These are phyloP conservation scores for Coffea eugenioides DNA, from an alignment of 257 asterid species.

Conservation along the genomic window DNA sequence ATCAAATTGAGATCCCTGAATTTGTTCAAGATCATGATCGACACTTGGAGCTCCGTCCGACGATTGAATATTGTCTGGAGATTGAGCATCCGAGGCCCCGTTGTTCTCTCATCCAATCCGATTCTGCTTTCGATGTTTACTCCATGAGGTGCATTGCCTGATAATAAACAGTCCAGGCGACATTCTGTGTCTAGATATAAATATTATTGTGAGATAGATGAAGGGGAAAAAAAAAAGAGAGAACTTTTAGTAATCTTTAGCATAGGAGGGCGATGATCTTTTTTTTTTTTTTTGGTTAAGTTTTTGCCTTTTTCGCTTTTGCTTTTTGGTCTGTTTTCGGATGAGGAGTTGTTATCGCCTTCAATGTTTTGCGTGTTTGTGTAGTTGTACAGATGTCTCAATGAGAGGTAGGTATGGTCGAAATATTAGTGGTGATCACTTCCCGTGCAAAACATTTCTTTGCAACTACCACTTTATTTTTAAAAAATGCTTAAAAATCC, in stretches of 20 bases:
- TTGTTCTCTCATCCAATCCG: constrained; percentile 33
- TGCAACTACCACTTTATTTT: no score
- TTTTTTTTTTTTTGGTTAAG: no score
- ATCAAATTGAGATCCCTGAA: constrained; percentile 70
- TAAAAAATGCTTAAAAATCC: no score
- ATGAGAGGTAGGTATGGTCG: no score
- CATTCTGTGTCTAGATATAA: neutral
- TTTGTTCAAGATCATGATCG: constrained; percentile 77
- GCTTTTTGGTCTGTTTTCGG: no score
- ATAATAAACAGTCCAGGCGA: neutral
- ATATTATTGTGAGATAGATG: no score
- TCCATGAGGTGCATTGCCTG: constrained; percentile 78
- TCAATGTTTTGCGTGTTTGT: neutral
- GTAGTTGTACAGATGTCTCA: neutral
- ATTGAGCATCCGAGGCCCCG: constrained; percentile 66
- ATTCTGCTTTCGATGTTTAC: constrained; percentile 48
- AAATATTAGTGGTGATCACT: no score
- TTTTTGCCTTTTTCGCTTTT: neutral
- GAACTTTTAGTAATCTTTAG: no score
- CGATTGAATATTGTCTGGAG: constrained; percentile 78
- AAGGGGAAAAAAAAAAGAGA: no score
- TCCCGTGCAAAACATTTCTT: no score
- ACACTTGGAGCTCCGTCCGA: constrained; percentile 67
- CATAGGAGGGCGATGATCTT: no score
- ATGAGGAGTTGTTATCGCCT: neutral